These are phyloP conservation scores for Bolboschoenoplectus hybrid DNA, from an alignment of 202 grass and related monocot genomes.

Conservation along the genomic window DNA sequence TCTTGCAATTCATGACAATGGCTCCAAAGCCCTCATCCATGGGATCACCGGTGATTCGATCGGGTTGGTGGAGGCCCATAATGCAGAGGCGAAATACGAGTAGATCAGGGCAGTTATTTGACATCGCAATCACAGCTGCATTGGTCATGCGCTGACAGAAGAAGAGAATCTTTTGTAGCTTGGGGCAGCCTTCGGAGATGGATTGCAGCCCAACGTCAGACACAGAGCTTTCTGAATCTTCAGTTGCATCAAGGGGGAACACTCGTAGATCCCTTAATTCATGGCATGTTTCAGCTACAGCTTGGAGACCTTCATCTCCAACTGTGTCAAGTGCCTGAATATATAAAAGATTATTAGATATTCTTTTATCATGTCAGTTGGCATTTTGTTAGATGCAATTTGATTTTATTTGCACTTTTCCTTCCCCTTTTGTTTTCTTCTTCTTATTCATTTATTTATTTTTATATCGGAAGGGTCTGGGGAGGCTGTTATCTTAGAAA, in stretches of 20 bases:
- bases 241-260: conserved; percentile 36
- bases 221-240: conserved; percentile 40
- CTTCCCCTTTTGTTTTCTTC: not conserved
- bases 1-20: conserved; percentile 56
- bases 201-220: conserved; percentile 44
- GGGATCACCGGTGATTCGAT: conserved; percentile 42
- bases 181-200: conserved; percentile 46
- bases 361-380: not conserved
- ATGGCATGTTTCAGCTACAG: conserved; percentile 41
- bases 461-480: not conserved
- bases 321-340: conserved; percentile 41
- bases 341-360: not conserved
- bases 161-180: conserved; percentile 42
- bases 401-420: not conserved
- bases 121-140: conserved; percentile 39
- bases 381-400: no score
- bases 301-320: conserved; percentile 44
- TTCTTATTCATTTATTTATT: not conserved
- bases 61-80: conserved; percentile 28
- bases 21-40: conserved; percentile 56
- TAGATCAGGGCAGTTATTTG: conserved; percentile 44
- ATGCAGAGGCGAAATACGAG: conserved; percentile 43
- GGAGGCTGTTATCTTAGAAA: not conserved
- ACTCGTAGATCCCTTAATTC: conserved; percentile 44
- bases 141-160: conserved; percentile 56